Evolutionary conservation across 192 early-diverging fungal genomes (phyloP).

Genomic region (Backusella psychrophila): DNA sequence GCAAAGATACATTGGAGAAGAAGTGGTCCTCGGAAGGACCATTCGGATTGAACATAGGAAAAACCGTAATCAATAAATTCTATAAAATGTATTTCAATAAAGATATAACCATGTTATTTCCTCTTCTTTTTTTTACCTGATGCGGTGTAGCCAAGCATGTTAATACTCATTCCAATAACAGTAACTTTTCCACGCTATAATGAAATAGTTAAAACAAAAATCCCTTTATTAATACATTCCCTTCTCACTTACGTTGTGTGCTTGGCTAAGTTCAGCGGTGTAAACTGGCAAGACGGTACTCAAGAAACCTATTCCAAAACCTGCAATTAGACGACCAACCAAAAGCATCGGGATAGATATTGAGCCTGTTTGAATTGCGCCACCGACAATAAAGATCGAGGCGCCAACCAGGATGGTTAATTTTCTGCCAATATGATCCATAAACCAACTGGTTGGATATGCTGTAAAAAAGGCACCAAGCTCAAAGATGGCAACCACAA

Average conservation of each 20-base stretch:
- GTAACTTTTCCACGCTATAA: constrained; percentile 15
- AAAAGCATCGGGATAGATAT: constrained; percentile 42
- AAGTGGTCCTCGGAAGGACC: constrained; percentile 76
- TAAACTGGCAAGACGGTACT: constrained; percentile 30
- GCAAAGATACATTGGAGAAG: constrained; percentile 79
- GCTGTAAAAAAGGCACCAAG: constrained; percentile 12
- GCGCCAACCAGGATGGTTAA: constrained; percentile 45
- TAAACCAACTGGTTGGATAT: constrained; percentile 13
- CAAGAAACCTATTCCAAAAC: constrained; percentile 52
- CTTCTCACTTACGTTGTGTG: constrained; percentile 8
- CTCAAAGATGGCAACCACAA: constrained; percentile 7
- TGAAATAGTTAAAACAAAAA: not conserved
- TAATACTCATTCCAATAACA: constrained; percentile 16
- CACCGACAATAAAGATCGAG: constrained; percentile 53
- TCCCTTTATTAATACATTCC: not conserved
- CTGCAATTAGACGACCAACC: constrained; percentile 48
- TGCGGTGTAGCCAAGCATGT: constrained; percentile 13
- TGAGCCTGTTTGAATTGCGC: constrained; percentile 50
- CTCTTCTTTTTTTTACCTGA: not conserved
- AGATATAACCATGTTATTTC: not conserved
- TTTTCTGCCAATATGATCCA: constrained; percentile 44
- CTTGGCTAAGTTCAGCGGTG: constrained; percentile 55
- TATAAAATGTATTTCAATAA: not conserved
- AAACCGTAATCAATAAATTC: constrained; percentile 54
- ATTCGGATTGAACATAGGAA: constrained; percentile 37